A percentile compares a stretch with the other conserved stretches of the same genome.
Conservation (phyloP, 2,329 filamentous ascomycete genomes). For the Aspergillus cejpii region DNA sequence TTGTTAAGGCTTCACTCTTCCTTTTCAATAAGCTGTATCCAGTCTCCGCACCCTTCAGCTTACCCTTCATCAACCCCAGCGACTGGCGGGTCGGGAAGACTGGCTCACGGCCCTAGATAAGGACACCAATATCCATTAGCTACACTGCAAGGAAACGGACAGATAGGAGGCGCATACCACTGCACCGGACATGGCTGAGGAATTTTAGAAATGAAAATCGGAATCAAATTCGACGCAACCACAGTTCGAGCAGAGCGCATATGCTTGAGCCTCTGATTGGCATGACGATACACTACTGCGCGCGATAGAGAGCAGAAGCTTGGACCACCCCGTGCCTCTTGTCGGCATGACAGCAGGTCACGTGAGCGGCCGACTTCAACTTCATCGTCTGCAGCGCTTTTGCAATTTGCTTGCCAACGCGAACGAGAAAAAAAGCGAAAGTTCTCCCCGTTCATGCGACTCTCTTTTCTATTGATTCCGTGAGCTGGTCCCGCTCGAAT, state of each 20-base stretch:
- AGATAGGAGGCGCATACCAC: conserved; percentile 24
- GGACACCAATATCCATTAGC: conserved; percentile 16
- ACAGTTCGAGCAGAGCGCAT: conserved; percentile 10
- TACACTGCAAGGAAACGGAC: neutral
- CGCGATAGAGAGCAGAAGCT: conserved; percentile 21
- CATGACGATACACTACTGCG: conserved; percentile 30
- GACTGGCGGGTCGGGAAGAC: conserved; percentile 98
- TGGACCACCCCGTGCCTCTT: conserved; percentile 13
- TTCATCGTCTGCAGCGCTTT: conserved; percentile 21
- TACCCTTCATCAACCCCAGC: conserved; percentile 92
- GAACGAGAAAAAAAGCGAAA: conserved; percentile 19
- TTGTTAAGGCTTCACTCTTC: conserved; percentile 96
- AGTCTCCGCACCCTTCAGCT: conserved; percentile 87
- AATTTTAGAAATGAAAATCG: conserved; percentile 4
- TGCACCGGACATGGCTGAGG: conserved; percentile 28
- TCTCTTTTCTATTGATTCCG: conserved; percentile 18
- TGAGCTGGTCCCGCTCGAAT: conserved; percentile 32
- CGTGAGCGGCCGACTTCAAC: conserved; percentile 27
- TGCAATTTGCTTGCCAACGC: conserved; percentile 15
- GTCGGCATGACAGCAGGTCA: conserved; percentile 20
- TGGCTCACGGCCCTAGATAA: conserved; percentile 73
- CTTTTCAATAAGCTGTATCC: conserved; percentile 93
- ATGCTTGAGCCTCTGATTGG: conserved; percentile 12
- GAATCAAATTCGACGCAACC: conserved; percentile 10
- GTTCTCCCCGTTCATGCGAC: conserved; percentile 24